A percentile compares a stretch with the other conserved stretches of the same genome.
Evolutionary conservation across 2,329 filamentous ascomycete genomes (phyloP).

Genomic region (Nectriaceae sp.): DNA sequence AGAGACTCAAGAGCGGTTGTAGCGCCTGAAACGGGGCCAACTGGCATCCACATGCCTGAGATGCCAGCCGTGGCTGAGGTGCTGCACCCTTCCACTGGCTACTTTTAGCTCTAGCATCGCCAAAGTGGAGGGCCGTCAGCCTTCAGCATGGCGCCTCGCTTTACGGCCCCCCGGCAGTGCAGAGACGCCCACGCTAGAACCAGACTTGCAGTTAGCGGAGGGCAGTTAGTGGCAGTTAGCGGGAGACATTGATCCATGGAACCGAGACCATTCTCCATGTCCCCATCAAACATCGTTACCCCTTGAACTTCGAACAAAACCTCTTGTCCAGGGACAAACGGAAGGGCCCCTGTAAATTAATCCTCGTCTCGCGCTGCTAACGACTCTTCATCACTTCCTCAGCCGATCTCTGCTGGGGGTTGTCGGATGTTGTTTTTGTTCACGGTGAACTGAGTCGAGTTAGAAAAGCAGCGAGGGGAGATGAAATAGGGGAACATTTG

Average conservation of each 20-base stretch:
- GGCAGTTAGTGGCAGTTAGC: constrained; percentile 21
- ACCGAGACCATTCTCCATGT: not conserved
- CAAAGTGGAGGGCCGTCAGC: too few species aligned
- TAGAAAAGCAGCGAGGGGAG: not conserved
- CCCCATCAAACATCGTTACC: constrained; percentile 1
- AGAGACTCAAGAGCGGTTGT: too few species aligned
- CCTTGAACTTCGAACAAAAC: constrained; percentile 16
- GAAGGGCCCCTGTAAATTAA: too few species aligned
- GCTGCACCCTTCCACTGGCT: not conserved
- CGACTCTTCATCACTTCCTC: constrained; percentile 7
- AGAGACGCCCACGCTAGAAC: too few species aligned
- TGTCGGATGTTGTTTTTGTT: constrained; percentile 10
- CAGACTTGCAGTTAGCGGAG: too few species aligned
- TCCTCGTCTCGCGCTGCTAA: constrained; percentile 2
- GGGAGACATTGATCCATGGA: constrained; percentile 7
- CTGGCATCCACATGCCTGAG: not conserved
- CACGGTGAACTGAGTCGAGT: constrained; percentile 4
- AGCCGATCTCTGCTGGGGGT: constrained; percentile 7
- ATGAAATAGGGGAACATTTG: not conserved
- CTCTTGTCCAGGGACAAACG: too few species aligned
- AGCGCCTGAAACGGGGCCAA: not conserved
- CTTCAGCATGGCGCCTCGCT: too few species aligned
- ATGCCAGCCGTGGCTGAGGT: not conserved
- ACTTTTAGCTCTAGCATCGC: too few species aligned
- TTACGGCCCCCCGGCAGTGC: too few species aligned